Evolutionary conservation across 257 asterid genomes (phyloP).

Genomic region (Solanum virginianum): DNA sequence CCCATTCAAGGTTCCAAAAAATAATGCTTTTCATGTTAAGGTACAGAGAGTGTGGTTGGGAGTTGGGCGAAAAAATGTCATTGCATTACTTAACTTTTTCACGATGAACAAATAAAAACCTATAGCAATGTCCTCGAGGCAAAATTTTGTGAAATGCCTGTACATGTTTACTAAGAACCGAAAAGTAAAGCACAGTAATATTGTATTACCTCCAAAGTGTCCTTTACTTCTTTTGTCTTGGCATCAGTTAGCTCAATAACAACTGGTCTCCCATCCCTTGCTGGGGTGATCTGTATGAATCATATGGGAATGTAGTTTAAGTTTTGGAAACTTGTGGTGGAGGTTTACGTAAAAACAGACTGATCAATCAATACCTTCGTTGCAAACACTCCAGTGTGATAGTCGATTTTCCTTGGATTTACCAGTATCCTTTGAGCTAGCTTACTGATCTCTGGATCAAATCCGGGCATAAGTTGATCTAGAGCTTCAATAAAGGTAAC

Average conservation of each 20-base stretch:
- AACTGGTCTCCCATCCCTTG: constrained; percentile 92
- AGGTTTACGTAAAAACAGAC: not conserved
- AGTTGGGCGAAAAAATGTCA: too few relatives aligned
- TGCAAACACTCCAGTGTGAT: constrained; percentile 83
- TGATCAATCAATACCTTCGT: constrained; percentile 52
- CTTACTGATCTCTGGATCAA: constrained; percentile 91
- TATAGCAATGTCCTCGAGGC: not conserved
- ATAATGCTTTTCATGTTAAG: too few relatives aligned
- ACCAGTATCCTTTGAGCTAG: constrained; percentile 81
- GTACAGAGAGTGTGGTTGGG: too few relatives aligned
- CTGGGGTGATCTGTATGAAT: constrained; percentile 66
- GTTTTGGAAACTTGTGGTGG: not conserved
- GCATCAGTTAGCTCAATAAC: constrained; percentile 93
- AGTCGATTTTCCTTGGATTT: constrained; percentile 80
- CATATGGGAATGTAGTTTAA: not conserved
- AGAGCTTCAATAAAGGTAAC: constrained; percentile 88
- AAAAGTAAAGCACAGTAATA: not conserved
- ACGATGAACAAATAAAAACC: not conserved
- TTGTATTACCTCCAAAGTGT: constrained; percentile 54
- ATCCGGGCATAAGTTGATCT: constrained; percentile 94
- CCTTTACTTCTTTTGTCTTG: constrained; percentile 90
- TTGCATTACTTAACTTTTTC: too few relatives aligned
- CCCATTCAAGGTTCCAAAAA: too few relatives aligned
- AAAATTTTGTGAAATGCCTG: not conserved
- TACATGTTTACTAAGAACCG: not conserved